Percentiles rank a stretch among this genome's conserved stretches.
Evolutionary conservation across 164 flowering plant species (phyloP).

Genomic region (Cinnamomum chago): DNA sequence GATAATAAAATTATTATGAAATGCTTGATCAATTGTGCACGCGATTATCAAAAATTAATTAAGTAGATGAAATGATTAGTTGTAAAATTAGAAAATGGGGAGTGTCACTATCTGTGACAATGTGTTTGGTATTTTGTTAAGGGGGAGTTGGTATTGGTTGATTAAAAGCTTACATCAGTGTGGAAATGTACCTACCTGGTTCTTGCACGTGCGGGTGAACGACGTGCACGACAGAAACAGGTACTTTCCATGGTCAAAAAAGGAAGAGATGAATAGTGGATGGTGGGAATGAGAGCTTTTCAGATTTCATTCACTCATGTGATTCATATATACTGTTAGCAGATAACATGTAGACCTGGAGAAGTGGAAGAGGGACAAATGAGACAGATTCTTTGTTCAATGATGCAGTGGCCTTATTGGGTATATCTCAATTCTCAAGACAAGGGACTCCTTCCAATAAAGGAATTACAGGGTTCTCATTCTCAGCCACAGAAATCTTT

Average conservation of each 20-base stretch:
- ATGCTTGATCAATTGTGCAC: neutral
- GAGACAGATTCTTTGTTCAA: too few species aligned
- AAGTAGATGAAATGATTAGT: neutral
- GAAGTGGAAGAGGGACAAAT: too few species aligned
- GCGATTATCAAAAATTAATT: neutral
- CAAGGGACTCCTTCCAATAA: too few species aligned
- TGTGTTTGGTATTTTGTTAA: neutral
- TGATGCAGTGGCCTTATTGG: too few species aligned
- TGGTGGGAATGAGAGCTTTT: neutral
- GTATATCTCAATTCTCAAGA: too few species aligned
- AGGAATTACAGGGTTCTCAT: too few species aligned
- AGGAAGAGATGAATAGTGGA: neutral
- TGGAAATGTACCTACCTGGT: neutral
- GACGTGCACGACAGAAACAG: neutral
- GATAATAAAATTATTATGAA: neutral
- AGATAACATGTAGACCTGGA: too few species aligned
- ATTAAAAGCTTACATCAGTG: neutral
- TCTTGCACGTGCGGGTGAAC: constrained; percentile 5
- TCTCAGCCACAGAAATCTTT: too few species aligned
- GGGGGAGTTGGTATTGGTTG: constrained; percentile 3
- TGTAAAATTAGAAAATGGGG: neutral
- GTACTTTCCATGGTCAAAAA: neutral
- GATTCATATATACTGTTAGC: too few species aligned
- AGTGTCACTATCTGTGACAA: neutral
- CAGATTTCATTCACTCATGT: too few species aligned